Conservation (phyloP, 2,329 filamentous ascomycete species). For the Xylaria sp. region DNA sequence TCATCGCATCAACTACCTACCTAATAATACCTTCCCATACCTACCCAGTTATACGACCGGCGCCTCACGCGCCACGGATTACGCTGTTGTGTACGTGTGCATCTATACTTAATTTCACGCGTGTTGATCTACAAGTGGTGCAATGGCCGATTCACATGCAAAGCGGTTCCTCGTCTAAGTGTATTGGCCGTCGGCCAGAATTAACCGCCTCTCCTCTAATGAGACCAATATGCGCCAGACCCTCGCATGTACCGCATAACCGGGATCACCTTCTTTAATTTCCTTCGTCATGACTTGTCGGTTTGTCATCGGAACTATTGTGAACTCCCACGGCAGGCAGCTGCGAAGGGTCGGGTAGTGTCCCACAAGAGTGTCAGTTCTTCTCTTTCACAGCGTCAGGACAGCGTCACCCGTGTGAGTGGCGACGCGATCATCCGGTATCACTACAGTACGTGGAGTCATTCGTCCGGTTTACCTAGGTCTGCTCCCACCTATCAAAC, state of each 20-base stretch:
- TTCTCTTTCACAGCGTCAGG: background rate
- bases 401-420: background rate
- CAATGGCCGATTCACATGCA: conserved; percentile 9
- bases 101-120: conserved; percentile 10
- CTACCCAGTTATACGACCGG: conserved; percentile 13
- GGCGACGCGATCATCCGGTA: conserved; percentile 2
- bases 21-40: conserved; percentile 17
- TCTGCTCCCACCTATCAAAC: background rate
- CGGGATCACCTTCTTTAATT: conserved; percentile 26
- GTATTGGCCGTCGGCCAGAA: conserved; percentile 25
- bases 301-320: conserved; percentile 25
- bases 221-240: conserved; percentile 17
- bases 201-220: conserved; percentile 17
- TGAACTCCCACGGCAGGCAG: background rate
- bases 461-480: conserved; percentile 15
- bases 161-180: conserved; percentile 14
- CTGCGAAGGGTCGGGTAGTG: background rate
- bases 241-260: conserved; percentile 28
- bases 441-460: background rate
- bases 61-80: conserved; percentile 17
- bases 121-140: conserved; percentile 1
- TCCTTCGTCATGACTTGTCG: conserved; percentile 20
- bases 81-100: conserved; percentile 11
- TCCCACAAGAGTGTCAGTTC: background rate
- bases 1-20: conserved; percentile 15